Evolutionary conservation across 1,139 yeast genomes (phyloP), one percentile per base, ranked within the genome.

Genomic region (Kazachstania sp.): DNA sequence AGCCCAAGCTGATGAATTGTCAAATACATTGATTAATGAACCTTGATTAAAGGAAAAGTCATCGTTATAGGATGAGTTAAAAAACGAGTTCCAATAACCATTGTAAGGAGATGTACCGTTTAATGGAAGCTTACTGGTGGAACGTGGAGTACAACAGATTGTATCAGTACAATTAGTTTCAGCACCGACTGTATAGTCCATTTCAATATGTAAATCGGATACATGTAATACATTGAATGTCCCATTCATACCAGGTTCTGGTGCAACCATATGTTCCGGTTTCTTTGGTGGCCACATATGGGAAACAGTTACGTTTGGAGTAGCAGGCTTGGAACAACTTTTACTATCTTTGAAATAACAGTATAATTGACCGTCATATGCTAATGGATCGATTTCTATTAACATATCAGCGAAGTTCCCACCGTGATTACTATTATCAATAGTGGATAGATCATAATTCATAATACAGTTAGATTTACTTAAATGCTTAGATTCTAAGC

Each of bases 211-310:
- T 20, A 37, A n/a, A n/a, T 37, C 39, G 18, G 39, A 37, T 8
- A 37, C 18, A 26, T 37, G 39, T 26, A 37, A n/a, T 8, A 37
- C 39, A 7, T 37, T 37, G 39, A 37, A 37, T 11, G 39, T 37
- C 15, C 39, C 39, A 26, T 37, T 37, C 29, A 20, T 37, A 26
- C 39, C 39, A 3, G 39, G 39, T 26, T 37, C 39, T 12, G 39
- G 39, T 6, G 39, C 39, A 13, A 26, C 39, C 39, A 37, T 37
- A 29, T 38, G 41, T 18, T 38, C 31, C 5, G 41, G 41, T 13
- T 13, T 15, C 28, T 38, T 38, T 8, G 41, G 41, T 15, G 41
- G 41, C 41, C 41, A 38, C 31, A 38, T 23, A 29, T 38, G 41
- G 23, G 41, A 38, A 3, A 38, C 7, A 8, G 41, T 38, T 12